phyloP scores from a whole-genome alignment of 2,329 filamentous ascomycete genomes.

The Pestalotiopsis sp. region DNA sequence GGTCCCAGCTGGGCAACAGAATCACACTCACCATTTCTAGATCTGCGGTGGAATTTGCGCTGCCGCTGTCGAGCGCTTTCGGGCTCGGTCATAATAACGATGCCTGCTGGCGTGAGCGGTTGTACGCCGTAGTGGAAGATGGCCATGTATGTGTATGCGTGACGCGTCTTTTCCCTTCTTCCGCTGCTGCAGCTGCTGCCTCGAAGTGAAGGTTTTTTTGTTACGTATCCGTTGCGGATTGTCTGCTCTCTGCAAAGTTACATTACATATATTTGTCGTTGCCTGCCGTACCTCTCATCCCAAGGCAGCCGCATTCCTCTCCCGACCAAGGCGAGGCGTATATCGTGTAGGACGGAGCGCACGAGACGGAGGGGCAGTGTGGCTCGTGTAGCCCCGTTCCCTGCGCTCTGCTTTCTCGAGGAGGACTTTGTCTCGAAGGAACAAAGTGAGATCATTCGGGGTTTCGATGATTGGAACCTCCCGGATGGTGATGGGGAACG shows the following conservation, averaged over 20 bases:
- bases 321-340: background rate
- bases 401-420: background rate
- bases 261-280: background rate
- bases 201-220: too few relatives aligned
- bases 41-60: slow-evolving; percentile 35
- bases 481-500: background rate
- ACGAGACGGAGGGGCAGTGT: background rate
- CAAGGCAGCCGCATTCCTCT: slow-evolving; percentile 8
- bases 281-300: background rate
- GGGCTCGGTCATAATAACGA: slow-evolving; percentile 15
- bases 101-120: background rate
- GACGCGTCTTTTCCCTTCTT: too few relatives aligned
- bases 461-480: background rate
- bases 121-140: background rate
- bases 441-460: background rate
- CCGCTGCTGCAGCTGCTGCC: too few relatives aligned
- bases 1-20: background rate
- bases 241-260: background rate
- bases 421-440: background rate
- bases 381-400: background rate
- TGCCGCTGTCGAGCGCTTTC: slow-evolving; percentile 31
- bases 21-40: slow-evolving; percentile 29
- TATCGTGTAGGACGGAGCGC: background rate
- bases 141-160: background rate
- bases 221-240: too few relatives aligned